Evolutionary conservation across 805 yeast species (phyloP).

Genomic region (Kodamaea fukazawae): DNA sequence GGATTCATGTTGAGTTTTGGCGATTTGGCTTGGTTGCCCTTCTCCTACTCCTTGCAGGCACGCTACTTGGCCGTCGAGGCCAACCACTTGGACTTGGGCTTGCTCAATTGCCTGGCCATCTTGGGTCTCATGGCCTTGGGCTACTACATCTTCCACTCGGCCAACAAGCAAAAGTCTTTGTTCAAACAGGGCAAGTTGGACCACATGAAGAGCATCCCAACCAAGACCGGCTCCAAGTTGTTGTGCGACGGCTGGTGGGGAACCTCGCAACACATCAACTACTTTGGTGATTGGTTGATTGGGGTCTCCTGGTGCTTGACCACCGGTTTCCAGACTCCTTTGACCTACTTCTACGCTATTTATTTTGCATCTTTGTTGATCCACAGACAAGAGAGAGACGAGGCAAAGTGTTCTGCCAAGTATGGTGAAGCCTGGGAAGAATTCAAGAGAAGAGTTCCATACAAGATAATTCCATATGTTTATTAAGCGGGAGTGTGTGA

Average conservation of each 20-base stretch:
- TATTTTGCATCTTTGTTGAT: constrained; percentile 80
- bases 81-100: constrained; percentile 56
- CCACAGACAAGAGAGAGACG: constrained; percentile 91
- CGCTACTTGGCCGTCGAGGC: constrained; percentile 64
- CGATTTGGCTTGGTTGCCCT: constrained; percentile 89
- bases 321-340: constrained; percentile 74
- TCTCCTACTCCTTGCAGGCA: constrained; percentile 83
- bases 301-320: constrained; percentile 92
- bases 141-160: constrained; percentile 74
- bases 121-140: constrained; percentile 56
- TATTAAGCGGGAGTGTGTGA: too few species aligned
- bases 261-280: constrained; percentile 85
- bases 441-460: constrained; percentile 80
- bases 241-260: constrained; percentile 97
- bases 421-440: constrained; percentile 85
- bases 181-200: constrained; percentile 76
- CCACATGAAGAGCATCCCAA: constrained; percentile 58
- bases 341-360: constrained; percentile 83
- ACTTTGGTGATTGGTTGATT: constrained; percentile 92
- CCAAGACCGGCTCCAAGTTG: constrained; percentile 75
- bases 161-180: constrained; percentile 81
- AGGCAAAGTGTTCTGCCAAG: constrained; percentile 81
- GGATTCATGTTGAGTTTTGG: constrained; percentile 97
- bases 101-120: constrained; percentile 36
- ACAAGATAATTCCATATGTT: constrained; percentile 83